Percentiles rank a stretch among this genome's conserved stretches.
phyloP scores from a whole-genome alignment of 257 asterid species.

The Solanum gandarillasii region DNA sequence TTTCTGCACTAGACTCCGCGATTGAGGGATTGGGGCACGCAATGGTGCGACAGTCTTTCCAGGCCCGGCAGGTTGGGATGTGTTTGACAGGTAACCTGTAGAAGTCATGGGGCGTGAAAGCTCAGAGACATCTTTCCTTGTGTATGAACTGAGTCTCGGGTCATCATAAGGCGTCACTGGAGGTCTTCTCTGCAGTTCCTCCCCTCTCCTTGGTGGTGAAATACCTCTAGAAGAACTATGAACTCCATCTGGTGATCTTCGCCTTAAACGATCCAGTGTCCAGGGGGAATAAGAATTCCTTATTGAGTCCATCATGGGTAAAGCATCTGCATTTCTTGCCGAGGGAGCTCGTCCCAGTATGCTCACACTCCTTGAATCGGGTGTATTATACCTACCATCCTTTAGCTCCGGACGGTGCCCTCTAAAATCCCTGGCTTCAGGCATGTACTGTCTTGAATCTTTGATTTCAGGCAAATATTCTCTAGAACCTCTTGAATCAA shows the following conservation, averaged over 20 bases:
- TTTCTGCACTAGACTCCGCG: slow-evolving; percentile 43
- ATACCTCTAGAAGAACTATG: slow-evolving; percentile 34
- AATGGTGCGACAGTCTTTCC: slow-evolving; percentile 34
- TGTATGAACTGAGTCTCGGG: slow-evolving; percentile 30
- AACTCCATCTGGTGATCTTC: slow-evolving; percentile 57
- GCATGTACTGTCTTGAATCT: slow-evolving; percentile 23
- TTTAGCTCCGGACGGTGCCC: slow-evolving; percentile 21
- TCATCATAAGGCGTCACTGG: slow-evolving; percentile 42
- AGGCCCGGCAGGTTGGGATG: slow-evolving; percentile 41
- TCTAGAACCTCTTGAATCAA: slow-evolving; percentile 4
- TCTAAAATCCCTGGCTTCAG: slow-evolving; percentile 31
- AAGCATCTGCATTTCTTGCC: slow-evolving; percentile 27
- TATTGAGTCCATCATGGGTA: slow-evolving; percentile 28
- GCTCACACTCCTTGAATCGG: slow-evolving; percentile 25
- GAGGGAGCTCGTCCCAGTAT: slow-evolving; percentile 12
- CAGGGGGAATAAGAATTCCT: slow-evolving; percentile 56
- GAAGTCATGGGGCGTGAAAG: slow-evolving; percentile 39
- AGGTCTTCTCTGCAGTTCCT: slow-evolving; percentile 33
- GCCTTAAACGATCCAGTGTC: slow-evolving; percentile 68
- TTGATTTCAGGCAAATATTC: slow-evolving; percentile 32
- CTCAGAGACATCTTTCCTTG: slow-evolving; percentile 43
- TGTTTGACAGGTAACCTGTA: slow-evolving; percentile 30
- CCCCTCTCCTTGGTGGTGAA: slow-evolving; percentile 51
- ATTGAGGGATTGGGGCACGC: slow-evolving; percentile 25
- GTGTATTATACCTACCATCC: slow-evolving; percentile 32